phyloP scores from a whole-genome alignment of 2,329 filamentous ascomycete genomes.

The Pestalotiopsis sp. region DNA sequence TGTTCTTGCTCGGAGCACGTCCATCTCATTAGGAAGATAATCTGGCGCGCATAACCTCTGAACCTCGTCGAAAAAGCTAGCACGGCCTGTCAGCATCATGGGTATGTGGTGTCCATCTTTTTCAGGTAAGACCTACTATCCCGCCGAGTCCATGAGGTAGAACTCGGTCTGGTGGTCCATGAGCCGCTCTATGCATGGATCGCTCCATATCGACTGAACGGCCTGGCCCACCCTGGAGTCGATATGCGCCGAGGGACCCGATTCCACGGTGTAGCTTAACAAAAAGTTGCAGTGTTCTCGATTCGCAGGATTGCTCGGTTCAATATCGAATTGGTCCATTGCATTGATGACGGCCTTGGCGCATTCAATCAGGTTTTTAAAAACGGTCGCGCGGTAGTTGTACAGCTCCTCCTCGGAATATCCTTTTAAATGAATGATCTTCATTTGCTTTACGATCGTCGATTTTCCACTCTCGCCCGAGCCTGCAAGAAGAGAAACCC shows the following conservation, averaged over 20 bases:
- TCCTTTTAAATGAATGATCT: slow-evolving; percentile 98
- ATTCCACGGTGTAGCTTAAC: slow-evolving; percentile 85
- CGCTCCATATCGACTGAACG: slow-evolving; percentile 86
- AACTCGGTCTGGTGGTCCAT: slow-evolving; percentile 97
- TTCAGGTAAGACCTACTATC: slow-evolving; percentile 67
- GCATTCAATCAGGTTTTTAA: slow-evolving; percentile 98
- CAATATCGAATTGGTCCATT: slow-evolving; percentile 89
- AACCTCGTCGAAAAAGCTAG: slow-evolving; percentile 94
- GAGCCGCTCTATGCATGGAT: slow-evolving; percentile 78
- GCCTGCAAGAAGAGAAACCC: slow-evolving; percentile 53
- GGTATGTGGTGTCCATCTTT: not conserved
- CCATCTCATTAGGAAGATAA: slow-evolving; percentile 91
- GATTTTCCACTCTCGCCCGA: slow-evolving; percentile 99
- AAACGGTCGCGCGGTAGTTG: slow-evolving; percentile 93
- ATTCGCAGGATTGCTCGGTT: slow-evolving; percentile 73
- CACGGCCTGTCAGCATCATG: not conserved
- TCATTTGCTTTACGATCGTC: slow-evolving; percentile 99
- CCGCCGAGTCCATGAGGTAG: slow-evolving; percentile 98
- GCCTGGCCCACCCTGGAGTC: slow-evolving; percentile 81
- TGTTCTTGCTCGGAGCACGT: slow-evolving; percentile 91
- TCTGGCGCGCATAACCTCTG: slow-evolving; percentile 79
- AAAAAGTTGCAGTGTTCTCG: slow-evolving; percentile 78
- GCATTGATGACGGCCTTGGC: slow-evolving; percentile 90
- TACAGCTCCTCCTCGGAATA: slow-evolving; percentile 93
- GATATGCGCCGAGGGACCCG: slow-evolving; percentile 84